Base-by-base conservation (phyloP, 257 asterid genomes). In the Rehmannia glutinosa region DNA sequence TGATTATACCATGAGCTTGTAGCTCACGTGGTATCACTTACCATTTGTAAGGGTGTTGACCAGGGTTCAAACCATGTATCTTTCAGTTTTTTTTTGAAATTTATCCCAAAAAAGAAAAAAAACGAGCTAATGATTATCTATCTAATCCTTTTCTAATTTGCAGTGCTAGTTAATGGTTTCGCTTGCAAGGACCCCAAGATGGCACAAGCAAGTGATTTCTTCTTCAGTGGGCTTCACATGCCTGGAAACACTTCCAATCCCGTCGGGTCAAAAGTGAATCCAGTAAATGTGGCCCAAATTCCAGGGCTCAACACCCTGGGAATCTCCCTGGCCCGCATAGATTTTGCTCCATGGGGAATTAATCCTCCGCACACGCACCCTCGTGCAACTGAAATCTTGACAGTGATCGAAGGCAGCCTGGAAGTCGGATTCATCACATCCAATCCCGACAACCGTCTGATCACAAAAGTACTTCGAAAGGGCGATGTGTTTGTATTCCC, bases 251-350 rank as follows among this genome's bases (percentile, higher is more conserved):
- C 80, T 0, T 54, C 69, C 0, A 82, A 82, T 39, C 41, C 73
- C 2, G n/a, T 72, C 6, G 88, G 83, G 9, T 77, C 83, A 2
- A 63, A 59, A 38, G 79, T 77, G 9, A 82, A 81, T 13, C 78
- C 81, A 2, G 80, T 74, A 1, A 55, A 30, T 0, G 80, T 66
- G 0, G 39, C 74, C 7, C 83, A 80, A 43, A 72, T 79, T 60
- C 79, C 87, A 6, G 85, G 84, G 16, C 79, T 82, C 51, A 82
- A 82, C 76, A 77, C 85, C 3, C 79, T 77, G 12, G 85, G 83
- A 2, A 77, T 82, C 43, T 79, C 87, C n/a, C 24, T 79, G 69
- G 87, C 21, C 1, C 79, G 87, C 2, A 1, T 77, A 6, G 87
- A 82, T 56, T 76, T 33, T 35, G 81, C 77, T 0, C 79, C 81